A percentile compares a stretch with the other conserved stretches of the same genome.
Evolutionary conservation across 805 yeast species (phyloP).

Genomic region (Candida boleticola): DNA sequence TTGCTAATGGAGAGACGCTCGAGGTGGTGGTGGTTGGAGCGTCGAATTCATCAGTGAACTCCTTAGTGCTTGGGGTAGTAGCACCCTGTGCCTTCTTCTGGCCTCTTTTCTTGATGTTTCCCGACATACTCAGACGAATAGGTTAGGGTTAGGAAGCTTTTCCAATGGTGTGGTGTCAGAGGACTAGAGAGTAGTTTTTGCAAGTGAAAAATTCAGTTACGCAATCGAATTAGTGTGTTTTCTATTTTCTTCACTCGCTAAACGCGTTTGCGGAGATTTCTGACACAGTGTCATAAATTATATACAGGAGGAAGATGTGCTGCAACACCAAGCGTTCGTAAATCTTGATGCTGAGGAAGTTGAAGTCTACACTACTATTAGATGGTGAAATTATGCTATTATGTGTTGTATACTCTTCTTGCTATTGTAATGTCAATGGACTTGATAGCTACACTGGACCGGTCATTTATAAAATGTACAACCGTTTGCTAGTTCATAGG

Average conservation of each 20-base stretch:
- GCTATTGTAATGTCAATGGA: too few species aligned
- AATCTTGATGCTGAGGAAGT: not conserved
- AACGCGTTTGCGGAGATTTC: not conserved
- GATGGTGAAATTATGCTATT: too few species aligned
- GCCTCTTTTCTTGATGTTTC: constrained; percentile 1
- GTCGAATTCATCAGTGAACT: not conserved
- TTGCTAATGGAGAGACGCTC: constrained; percentile 5
- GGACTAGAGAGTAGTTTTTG: not conserved
- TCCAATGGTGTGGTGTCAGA: too few species aligned
- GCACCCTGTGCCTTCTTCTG: not conserved
- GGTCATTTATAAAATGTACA: too few species aligned
- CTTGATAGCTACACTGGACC: too few species aligned
- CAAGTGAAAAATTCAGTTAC: too few species aligned
- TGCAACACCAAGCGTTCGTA: not conserved
- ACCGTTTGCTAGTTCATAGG: too few species aligned
- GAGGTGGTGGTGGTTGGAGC: not conserved
- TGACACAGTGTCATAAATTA: constrained; percentile 1
- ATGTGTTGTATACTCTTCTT: too few species aligned
- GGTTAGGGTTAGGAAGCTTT: too few species aligned
- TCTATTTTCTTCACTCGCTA: not conserved
- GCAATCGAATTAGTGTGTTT: too few species aligned
- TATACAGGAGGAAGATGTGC: not conserved
- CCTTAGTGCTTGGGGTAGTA: not conserved
- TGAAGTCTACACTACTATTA: too few species aligned
- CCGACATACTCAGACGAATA: constrained; percentile 1